Evolutionary conservation across 768 basidiomycete species (phyloP), one percentile per base, ranked within the genome.

Genomic region (Boletus fagicola): DNA sequence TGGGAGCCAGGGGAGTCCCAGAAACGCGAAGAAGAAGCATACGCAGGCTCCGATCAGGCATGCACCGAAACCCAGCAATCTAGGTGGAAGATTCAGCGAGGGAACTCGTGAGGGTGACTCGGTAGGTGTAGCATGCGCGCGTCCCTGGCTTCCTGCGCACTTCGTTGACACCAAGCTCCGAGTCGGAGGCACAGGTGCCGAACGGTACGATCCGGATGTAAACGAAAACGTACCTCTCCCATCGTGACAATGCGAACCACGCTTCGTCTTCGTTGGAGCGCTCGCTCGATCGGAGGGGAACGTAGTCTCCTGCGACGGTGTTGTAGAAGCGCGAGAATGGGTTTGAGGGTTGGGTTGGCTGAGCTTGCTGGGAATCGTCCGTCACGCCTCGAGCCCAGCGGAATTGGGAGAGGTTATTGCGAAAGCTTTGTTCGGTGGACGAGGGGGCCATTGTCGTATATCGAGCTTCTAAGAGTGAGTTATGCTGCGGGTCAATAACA

Each of bases 241-340:
- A 98, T 73, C 94, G 80, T 52, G 89, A 89, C 39, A 95, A 75
- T 43, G 90, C 88, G 73, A 97, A 92, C 81, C 89, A 96, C 3
- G 96, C 95, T 68, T 98, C 94, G 64, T 98, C 96, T 71, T 99
- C 95, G 72, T 93, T 94, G 31, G 88, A 88, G 44, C 84, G 80
- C 62, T 93, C 92, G 59, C 69, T 83, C 3, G 88, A 90, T 40
- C 92, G 80, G 58, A 98, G 76, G 0, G 96, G 97, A 48, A 98
- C 85, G 67, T 97, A 97, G 61, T 88, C 86, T 13, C 87, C 87
- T 10, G 90, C 90, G 49, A 98, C 79, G 18, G 89, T 83, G 56
- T 84, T 89, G 76, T 95, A 96, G 70, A 95, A 92, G 30, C 93
- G 81, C 13, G 89, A 84, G 71, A 98, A 94, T 4, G 91, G 86